phyloP scores from a whole-genome alignment of 2,329 filamentous ascomycete genomes.

The Amylocarpus encephaloides region DNA sequence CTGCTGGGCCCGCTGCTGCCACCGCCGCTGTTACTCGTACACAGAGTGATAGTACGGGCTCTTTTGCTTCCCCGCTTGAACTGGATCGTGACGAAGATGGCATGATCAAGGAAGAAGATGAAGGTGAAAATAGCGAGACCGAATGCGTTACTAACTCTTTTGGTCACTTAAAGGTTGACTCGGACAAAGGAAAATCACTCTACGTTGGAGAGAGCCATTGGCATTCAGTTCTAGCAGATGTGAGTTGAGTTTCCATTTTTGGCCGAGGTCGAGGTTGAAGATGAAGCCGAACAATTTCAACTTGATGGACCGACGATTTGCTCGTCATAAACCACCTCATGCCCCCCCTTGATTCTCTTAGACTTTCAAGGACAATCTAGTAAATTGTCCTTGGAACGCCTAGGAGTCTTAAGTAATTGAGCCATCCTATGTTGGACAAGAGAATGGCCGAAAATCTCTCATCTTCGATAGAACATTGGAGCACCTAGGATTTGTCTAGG shows the following conservation, averaged over 20 bases:
- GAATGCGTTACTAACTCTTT: conserved; percentile 68
- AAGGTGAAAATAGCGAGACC: conserved; percentile 58
- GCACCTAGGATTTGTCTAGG: no score
- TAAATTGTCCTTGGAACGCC: no score
- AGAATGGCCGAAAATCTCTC: no score
- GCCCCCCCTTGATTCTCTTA: no score
- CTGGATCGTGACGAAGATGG: conserved; percentile 55
- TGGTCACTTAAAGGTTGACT: conserved; percentile 75
- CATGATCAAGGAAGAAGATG: conserved; percentile 48
- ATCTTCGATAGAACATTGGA: no score
- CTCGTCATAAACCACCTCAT: no score
- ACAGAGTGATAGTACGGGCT: conserved; percentile 29
- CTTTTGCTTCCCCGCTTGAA: conserved; percentile 27
- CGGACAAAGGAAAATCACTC: conserved; percentile 66
- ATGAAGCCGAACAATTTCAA: no score
- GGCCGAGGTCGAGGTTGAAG: no score
- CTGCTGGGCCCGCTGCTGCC: conserved; percentile 54
- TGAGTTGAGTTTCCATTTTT: conserved; percentile 31
- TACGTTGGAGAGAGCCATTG: conserved; percentile 81
- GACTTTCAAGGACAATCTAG: no score
- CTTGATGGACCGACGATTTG: not conserved
- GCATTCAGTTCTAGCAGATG: conserved; percentile 70
- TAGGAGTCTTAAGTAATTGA: no score
- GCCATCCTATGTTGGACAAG: no score
- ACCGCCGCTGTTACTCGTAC: conserved; percentile 38